Conservation (phyloP, 768 basidiomycete species). For the Suillus alpinus region DNA sequence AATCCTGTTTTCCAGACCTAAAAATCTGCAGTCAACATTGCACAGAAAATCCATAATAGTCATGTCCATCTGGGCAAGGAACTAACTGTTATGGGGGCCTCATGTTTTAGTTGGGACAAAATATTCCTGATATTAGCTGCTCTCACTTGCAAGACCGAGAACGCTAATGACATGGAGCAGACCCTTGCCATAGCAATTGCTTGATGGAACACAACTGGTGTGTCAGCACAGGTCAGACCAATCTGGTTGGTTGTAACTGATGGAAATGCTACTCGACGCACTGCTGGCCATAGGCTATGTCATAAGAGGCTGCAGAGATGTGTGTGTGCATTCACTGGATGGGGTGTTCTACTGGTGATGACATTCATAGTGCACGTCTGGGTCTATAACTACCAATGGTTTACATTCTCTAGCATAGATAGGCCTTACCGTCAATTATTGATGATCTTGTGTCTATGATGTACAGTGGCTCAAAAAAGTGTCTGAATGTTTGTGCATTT, state of each 20-base stretch:
- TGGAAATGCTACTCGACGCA: background rate
- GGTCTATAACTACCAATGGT: constrained; percentile 76
- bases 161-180: background rate
- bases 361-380: constrained; percentile 69
- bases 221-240: background rate
- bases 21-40: constrained; percentile 1
- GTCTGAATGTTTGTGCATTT: too few relatives aligned
- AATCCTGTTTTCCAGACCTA: background rate
- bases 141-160: constrained; percentile 12
- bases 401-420: constrained; percentile 11
- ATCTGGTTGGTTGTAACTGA: background rate
- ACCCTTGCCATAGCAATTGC: background rate
- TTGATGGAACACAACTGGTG: background rate
- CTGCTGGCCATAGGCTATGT: background rate
- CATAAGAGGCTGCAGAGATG: constrained; percentile 52
- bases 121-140: constrained; percentile 9
- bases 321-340: constrained; percentile 63
- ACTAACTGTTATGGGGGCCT: constrained; percentile 10
- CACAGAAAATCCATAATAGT: background rate
- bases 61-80: constrained; percentile 14
- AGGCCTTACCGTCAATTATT: background rate
- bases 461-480: too few relatives aligned
- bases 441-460: constrained; percentile 25
- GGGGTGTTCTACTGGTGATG: constrained; percentile 57
- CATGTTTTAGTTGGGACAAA: background rate